These are phyloP conservation scores for Podospora conica DNA, from an alignment of 495 filamentous ascomycete species.

Conservation along the genomic window DNA sequence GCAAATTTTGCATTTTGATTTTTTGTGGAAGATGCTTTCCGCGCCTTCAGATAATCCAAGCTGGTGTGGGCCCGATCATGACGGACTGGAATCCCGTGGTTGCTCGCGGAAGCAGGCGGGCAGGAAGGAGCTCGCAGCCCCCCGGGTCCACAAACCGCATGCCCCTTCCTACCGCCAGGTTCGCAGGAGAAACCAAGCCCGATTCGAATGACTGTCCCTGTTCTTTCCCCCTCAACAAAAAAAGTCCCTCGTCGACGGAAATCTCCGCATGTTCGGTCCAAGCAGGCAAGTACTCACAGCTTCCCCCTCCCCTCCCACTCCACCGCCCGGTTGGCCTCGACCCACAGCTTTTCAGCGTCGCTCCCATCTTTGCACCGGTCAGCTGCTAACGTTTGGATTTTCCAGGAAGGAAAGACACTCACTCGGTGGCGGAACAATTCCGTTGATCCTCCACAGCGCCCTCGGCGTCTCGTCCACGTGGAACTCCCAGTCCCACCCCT, in stretches of 20 bases:
- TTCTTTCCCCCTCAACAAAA: neutral
- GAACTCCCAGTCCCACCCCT: conserved; percentile 38
- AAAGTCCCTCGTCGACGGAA: neutral
- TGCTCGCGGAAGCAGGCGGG: neutral
- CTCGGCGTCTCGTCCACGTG: conserved; percentile 26
- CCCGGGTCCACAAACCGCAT: neutral
- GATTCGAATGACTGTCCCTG: no score
- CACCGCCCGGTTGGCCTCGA: neutral
- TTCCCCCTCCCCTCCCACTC: neutral
- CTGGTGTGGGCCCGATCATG: neutral
- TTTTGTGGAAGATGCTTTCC: neutral
- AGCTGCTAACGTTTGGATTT: neutral
- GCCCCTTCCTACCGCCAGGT: neutral
- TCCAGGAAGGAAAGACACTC: neutral
- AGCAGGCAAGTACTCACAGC: neutral
- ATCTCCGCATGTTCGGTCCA: neutral
- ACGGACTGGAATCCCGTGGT: neutral
- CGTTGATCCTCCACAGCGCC: conserved; percentile 15
- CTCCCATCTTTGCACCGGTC: neutral
- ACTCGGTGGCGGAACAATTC: conserved; percentile 11
- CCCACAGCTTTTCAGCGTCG: conserved; percentile 5
- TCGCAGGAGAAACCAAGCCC: neutral
- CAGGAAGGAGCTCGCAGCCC: neutral
- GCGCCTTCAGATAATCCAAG: neutral
- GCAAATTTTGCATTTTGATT: neutral